A percentile compares a stretch with the other conserved stretches of the same genome.
Conservation (phyloP, 352 stramenopile species). For the Phytophthora pseudosyringae region DNA sequence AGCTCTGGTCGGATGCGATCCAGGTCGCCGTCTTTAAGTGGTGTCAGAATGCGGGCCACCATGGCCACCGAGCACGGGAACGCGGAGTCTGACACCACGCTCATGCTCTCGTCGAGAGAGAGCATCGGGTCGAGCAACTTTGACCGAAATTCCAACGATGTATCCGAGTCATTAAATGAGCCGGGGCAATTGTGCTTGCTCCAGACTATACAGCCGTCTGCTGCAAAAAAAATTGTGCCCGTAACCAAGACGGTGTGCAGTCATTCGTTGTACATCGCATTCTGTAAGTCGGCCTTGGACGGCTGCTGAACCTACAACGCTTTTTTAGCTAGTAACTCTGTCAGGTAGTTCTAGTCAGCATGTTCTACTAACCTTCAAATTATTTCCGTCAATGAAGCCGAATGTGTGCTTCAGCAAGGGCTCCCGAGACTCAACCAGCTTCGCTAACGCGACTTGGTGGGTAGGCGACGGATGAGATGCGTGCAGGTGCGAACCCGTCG, state of each 20-base stretch:
- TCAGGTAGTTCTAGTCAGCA: background rate
- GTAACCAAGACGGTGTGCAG: background rate
- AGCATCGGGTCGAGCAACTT: slow-evolving; percentile 10
- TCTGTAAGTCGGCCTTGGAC: background rate
- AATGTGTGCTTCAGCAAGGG: slow-evolving; percentile 29
- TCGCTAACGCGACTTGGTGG: background rate
- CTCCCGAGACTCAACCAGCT: slow-evolving; percentile 7
- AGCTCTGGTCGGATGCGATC: background rate
- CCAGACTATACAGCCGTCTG: too few species aligned
- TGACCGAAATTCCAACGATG: too few species aligned
- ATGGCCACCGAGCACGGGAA: slow-evolving; percentile 1
- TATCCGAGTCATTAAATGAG: too few species aligned
- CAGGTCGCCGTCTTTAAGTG: slow-evolving; percentile 6
- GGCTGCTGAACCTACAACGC: slow-evolving; percentile 11
- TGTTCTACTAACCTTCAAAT: slow-evolving; percentile 6
- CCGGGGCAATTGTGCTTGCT: too few species aligned
- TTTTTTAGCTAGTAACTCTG: background rate
- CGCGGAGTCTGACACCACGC: slow-evolving; percentile 2
- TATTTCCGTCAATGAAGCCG: slow-evolving; percentile 20
- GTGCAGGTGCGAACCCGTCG: background rate
- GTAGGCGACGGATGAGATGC: slow-evolving; percentile 2
- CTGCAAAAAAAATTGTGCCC: too few species aligned
- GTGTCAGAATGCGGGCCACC: background rate
- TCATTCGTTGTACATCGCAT: slow-evolving; percentile 5
- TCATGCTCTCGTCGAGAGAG: slow-evolving; percentile 1